These are phyloP conservation scores for Mucor indicus DNA, from an alignment of 371 early-diverging fungal species.

Conservation along the genomic window DNA sequence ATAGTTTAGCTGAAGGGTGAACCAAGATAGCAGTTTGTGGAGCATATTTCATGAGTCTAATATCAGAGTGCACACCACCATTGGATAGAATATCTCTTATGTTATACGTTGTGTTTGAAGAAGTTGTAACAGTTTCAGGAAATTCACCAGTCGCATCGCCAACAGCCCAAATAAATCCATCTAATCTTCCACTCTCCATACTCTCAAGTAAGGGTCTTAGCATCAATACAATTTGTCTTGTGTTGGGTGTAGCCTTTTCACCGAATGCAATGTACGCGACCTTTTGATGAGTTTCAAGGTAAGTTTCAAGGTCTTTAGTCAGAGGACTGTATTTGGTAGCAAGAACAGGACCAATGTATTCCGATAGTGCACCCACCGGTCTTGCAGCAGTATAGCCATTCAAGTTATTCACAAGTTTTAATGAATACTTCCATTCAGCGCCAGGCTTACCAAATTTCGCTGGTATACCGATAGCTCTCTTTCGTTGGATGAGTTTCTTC, in stretches of 20 bases:
- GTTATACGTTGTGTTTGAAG: conserved; percentile 2
- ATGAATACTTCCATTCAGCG: not conserved
- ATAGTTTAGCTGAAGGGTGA: conserved; percentile 27
- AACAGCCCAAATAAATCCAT: conserved; percentile 38
- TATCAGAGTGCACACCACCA: not conserved
- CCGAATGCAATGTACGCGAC: conserved; percentile 43
- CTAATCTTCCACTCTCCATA: conserved; percentile 14
- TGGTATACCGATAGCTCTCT: conserved; percentile 1
- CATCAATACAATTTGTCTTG: conserved; percentile 9
- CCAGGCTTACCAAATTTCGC: not conserved
- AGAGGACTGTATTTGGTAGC: conserved; percentile 17
- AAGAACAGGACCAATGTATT: conserved; percentile 30
- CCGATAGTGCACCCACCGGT: conserved; percentile 28
- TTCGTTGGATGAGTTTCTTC: conserved; percentile 3
- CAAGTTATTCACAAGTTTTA: conserved; percentile 22
- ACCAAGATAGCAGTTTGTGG: conserved; percentile 40
- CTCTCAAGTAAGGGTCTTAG: conserved; percentile 19
- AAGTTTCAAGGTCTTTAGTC: conserved; percentile 1
- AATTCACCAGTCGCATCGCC: not conserved
- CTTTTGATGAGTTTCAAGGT: conserved; percentile 12
- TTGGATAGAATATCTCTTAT: not conserved
- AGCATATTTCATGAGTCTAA: conserved; percentile 19
- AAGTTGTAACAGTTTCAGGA: conserved; percentile 5
- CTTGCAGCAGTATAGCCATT: conserved; percentile 24
- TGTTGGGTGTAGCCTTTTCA: conserved; percentile 9